A percentile compares a stretch with the other conserved stretches of the same genome.
These are phyloP conservation scores for Chytridium lagenaria DNA, from an alignment of 371 early-diverging fungal genomes.

Conservation along the genomic window DNA sequence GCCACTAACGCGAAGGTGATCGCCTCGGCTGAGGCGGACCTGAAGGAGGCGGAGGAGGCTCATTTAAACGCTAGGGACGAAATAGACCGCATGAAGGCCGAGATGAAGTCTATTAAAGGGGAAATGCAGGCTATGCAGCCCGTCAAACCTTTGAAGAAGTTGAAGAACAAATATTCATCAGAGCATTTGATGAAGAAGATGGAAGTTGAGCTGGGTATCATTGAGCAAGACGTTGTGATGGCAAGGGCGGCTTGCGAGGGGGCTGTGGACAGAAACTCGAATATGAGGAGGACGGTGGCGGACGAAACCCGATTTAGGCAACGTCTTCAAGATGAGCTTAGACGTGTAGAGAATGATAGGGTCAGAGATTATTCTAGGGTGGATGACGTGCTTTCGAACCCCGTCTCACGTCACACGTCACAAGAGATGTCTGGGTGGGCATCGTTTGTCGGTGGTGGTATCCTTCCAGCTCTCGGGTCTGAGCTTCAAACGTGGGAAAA, in stretches of 20 bases:
- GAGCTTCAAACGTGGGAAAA: constrained; percentile 3
- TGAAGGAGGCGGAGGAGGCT: neutral
- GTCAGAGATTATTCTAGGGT: neutral
- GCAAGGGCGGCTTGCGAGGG: constrained; percentile 4
- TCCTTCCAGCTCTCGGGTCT: neutral
- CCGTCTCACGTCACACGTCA: neutral
- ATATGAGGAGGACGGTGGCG: constrained; percentile 8
- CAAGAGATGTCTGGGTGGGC: neutral
- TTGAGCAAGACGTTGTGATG: constrained; percentile 2
- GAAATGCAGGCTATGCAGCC: neutral
- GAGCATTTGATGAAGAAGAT: neutral
- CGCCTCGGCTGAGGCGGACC: constrained; percentile 5
- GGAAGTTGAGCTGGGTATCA: neutral
- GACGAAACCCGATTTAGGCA: constrained; percentile 9
- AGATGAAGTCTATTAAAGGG: constrained; percentile 10
- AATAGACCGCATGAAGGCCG: neutral
- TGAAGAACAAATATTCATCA: neutral
- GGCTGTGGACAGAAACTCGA: constrained; percentile 4
- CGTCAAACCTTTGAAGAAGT: neutral
- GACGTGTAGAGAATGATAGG: neutral
- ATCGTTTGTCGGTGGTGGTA: neutral
- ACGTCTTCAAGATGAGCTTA: neutral
- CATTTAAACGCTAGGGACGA: neutral
- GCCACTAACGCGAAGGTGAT: constrained; percentile 12
- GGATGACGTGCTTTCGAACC: neutral